These are phyloP conservation scores for Ehretia macrophylla DNA, from an alignment of 257 asterid genomes.

Conservation along the genomic window DNA sequence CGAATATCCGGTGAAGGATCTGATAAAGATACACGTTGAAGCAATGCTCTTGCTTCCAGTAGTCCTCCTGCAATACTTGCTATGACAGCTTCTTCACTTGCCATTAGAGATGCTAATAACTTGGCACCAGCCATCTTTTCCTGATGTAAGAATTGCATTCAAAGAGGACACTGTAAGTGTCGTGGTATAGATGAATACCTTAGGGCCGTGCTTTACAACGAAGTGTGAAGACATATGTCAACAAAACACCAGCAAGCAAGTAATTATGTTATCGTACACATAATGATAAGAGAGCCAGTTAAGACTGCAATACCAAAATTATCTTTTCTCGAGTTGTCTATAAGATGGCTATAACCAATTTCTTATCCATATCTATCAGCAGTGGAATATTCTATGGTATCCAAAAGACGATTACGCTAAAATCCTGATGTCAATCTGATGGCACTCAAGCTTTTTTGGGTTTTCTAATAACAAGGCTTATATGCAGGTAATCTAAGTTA, in stretches of 20 bases:
- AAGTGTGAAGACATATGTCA: neutral
- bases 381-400: too few relatives aligned
- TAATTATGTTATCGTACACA: too few relatives aligned
- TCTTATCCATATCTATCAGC: too few relatives aligned
- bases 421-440: too few relatives aligned
- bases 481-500: too few relatives aligned
- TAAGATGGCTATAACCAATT: too few relatives aligned
- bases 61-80: constrained; percentile 50
- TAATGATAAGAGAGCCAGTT: too few relatives aligned
- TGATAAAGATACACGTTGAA: constrained; percentile 36
- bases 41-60: constrained; percentile 54
- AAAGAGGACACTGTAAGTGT: neutral
- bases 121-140: constrained; percentile 71
- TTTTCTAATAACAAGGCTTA: too few relatives aligned
- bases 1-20: constrained; percentile 55
- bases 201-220: neutral
- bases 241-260: neutral
- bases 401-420: too few relatives aligned
- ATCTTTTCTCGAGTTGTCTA: too few relatives aligned
- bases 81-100: constrained; percentile 66
- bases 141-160: constrained; percentile 26
- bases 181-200: neutral
- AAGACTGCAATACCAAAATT: too few relatives aligned
- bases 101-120: constrained; percentile 69
- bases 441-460: too few relatives aligned